These are phyloP conservation scores for Claviceps pusilla DNA, from an alignment of 2,329 filamentous ascomycete species.

Conservation along the genomic window DNA sequence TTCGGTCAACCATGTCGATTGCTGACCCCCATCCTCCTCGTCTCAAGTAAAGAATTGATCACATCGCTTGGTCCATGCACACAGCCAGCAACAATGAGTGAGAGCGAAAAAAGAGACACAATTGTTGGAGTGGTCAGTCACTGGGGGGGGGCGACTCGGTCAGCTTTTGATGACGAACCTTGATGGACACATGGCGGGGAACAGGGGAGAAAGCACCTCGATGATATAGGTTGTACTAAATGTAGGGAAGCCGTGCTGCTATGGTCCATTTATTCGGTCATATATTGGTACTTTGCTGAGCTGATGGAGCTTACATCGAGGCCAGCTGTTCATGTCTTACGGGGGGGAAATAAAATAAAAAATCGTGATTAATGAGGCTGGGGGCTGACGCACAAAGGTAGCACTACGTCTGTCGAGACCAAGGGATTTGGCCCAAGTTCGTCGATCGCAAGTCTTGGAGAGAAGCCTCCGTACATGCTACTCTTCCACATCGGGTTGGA, in stretches of 20 bases:
- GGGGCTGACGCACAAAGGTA: neutral
- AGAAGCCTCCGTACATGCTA: neutral
- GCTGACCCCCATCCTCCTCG: neutral
- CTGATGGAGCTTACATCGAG: neutral
- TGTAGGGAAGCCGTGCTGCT: neutral
- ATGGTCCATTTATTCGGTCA: neutral
- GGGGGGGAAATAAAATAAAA: too few species aligned
- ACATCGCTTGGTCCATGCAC: neutral
- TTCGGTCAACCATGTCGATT: neutral
- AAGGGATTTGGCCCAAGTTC: neutral
- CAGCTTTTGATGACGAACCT: slow-evolving; percentile 3
- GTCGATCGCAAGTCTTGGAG: neutral
- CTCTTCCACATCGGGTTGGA: neutral
- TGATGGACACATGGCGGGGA: slow-evolving; percentile 3
- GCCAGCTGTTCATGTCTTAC: neutral
- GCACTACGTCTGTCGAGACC: neutral
- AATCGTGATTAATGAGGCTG: too few species aligned
- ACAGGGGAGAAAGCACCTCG: neutral
- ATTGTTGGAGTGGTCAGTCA: neutral
- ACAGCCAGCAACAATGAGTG: neutral
- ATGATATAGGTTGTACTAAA: neutral
- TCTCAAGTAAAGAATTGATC: neutral
- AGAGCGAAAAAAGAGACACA: neutral
- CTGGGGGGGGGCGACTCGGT: neutral
- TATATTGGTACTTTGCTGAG: neutral